Evolutionary conservation across 2,329 filamentous ascomycete species (phyloP), one percentile per base, ranked within the genome.

Genomic region (Myriosclerotinia curreyana): DNA sequence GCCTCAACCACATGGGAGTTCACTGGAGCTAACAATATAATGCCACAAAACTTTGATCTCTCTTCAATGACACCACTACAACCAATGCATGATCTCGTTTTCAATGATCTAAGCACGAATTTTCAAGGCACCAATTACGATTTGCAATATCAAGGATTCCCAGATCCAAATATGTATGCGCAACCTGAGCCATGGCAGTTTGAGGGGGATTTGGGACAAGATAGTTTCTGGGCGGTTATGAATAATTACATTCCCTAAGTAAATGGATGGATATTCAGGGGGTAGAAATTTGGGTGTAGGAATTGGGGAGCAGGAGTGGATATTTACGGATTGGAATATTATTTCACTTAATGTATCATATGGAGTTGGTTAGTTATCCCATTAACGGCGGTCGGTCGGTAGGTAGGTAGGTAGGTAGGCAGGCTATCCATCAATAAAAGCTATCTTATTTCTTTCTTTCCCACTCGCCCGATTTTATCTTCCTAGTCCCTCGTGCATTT

Each of bases 211-310:
- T 83, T 84, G 74, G 79, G 78, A 3, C 78, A 78, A 55, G 82
- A 84, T 68, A 84, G 81, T 52, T 78, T 85, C 63, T 85, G 83
- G 83, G 81, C 79, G 46, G 73, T 84, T 64, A 71, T 85, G 69
- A 85, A 85, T 69, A 80, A 79, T 52, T 74, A 72, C 64, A 69
- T 69, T 56, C 66, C 36, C 40, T 60, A 15, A 58, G 28, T 34
- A 17, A 34, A 31, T 25, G 5, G 11, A n/a, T 34, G 7, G 17
- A 38, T 8, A 20, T 55, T 22, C n/a, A n/a, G n/a, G n/a, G n/a
- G n/a, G n/a, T n/a, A n/a, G n/a, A n/a, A n/a, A n/a, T n/a, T n/a
- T n/a, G n/a, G n/a, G n/a, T n/a, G n/a, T n/a, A n/a, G n/a, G n/a
- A n/a, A n/a, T n/a, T n/a, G n/a, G n/a, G n/a, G n/a, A n/a, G n/a